phyloP scores from a whole-genome alignment of 2,329 filamentous ascomycete genomes.

The Blastomyces emzantsi region DNA sequence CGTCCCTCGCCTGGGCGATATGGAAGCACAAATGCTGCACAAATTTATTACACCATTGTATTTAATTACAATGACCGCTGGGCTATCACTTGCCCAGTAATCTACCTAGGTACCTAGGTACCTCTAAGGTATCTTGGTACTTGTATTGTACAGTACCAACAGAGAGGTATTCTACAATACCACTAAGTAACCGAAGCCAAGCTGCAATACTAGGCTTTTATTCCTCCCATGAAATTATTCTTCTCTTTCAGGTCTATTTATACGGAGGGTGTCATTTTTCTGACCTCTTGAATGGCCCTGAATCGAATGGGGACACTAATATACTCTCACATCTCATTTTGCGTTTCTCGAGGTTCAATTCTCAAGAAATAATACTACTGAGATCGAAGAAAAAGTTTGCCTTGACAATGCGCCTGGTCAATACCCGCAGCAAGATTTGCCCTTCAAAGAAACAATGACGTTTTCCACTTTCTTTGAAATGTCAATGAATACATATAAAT shows the following conservation, averaged over 20 bases:
- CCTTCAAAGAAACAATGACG: neutral
- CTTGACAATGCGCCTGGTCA: neutral
- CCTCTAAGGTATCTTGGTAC: too few relatives aligned
- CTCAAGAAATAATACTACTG: neutral
- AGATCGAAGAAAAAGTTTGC: neutral
- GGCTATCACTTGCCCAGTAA: neutral
- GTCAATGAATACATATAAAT: neutral
- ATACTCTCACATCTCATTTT: too few relatives aligned
- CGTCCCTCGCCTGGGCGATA: neutral
- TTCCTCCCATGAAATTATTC: too few relatives aligned
- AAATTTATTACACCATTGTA: conserved; percentile 1
- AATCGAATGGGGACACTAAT: too few relatives aligned
- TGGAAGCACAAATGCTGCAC: conserved; percentile 1
- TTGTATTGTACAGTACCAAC: neutral
- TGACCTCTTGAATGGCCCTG: too few relatives aligned
- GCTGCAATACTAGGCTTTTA: too few relatives aligned
- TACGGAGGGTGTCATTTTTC: too few relatives aligned
- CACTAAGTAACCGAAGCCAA: too few relatives aligned
- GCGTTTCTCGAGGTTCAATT: too few relatives aligned
- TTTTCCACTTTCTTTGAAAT: neutral
- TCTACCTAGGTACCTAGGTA: too few relatives aligned
- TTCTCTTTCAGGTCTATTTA: too few relatives aligned
- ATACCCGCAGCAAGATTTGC: neutral
- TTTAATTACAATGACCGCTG: neutral
- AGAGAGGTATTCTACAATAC: too few relatives aligned